A percentile compares a stretch with the other conserved stretches of the same genome.
These are phyloP conservation scores for Hydrangea macrophylla DNA, from an alignment of 148 eudicot genomes.

Conservation along the genomic window DNA sequence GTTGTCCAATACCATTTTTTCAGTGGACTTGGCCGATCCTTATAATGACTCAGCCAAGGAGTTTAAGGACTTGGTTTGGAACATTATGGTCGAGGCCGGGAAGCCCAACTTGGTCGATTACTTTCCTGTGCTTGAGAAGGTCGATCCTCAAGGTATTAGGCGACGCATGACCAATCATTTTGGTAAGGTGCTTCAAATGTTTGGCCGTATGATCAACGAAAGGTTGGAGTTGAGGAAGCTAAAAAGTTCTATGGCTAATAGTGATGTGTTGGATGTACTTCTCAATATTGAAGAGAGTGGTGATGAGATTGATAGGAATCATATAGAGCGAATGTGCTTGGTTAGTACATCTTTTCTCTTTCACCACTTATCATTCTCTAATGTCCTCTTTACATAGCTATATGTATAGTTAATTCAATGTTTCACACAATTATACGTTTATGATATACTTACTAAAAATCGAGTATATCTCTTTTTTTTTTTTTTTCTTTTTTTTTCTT, in stretches of 20 bases:
- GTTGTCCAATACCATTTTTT: conserved; percentile 12
- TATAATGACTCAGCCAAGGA: conserved; percentile 6
- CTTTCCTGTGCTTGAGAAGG: conserved; percentile 13
- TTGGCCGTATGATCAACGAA: conserved; percentile 12
- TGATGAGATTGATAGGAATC: conserved; percentile 15
- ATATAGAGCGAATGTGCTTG: conserved; percentile 19
- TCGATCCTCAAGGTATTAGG: conserved; percentile 24
- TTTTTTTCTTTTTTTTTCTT: too few species aligned
- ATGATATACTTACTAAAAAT: too few species aligned
- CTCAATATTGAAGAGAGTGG: conserved; percentile 13
- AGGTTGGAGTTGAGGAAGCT: conserved; percentile 12
- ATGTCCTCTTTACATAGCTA: background rate
- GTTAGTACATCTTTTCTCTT: conserved; percentile 1
- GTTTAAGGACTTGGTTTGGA: conserved; percentile 13
- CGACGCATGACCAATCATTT: conserved; percentile 1
- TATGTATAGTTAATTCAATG: too few species aligned
- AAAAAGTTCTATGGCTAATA: background rate
- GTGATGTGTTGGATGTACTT: conserved; percentile 25
- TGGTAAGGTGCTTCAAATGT: conserved; percentile 6
- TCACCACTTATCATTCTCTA: background rate
- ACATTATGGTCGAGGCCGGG: conserved; percentile 15
- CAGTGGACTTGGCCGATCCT: conserved; percentile 8
- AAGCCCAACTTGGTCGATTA: conserved; percentile 19
- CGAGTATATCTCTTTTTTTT: too few species aligned
- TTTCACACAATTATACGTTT: too few species aligned